Evolutionary conservation across 495 filamentous ascomycete species (phyloP), one percentile per base, ranked within the genome.

Genomic region (Podospora pseudoanserina): DNA sequence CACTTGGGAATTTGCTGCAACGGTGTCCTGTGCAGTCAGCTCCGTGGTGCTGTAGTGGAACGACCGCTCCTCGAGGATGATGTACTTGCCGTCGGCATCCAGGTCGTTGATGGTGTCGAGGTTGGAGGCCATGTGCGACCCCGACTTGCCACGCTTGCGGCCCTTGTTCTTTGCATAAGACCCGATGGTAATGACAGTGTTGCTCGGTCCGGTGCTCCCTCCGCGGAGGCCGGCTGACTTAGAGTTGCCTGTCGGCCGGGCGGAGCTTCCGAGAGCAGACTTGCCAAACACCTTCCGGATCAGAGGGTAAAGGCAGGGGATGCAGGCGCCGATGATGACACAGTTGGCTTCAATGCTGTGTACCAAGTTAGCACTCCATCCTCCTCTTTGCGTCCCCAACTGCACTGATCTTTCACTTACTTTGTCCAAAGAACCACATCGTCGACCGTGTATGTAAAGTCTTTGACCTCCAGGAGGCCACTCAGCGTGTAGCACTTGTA

Each of bases 381-480:
- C 1, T 26, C 9, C 11, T 4, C 23, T 23, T 23, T 23, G 23
- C 23, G 23, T 27, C 1, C 5, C 59, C 16, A 57, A 16, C 5
- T 49, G 16, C 6, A 5, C 7, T 53, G 26, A 2, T 34, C 15
- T 16, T 39, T n/a, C 9, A 19, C 68, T 69, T 30, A 75, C 73
- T 73, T 75, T 11, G 73, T 75, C 73, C 69, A 73, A 26, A 75
- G 44, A 2, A 75, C 64, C 4, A 75, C 65, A 30, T 72, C 67
- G 44, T 73, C 71, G 20, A 70, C 71, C 4, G 67, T 61, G n/a
- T 67, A 75, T 16, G 73, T 75, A 53, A 69, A 75, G 59, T 75
- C 73, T 2, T 30, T 16, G 3, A 70, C 34, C 5, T 58, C n/a
- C 32, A 71, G 66, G 0, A 70, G 39, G 18, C 64, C 67, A 1